These are phyloP conservation scores for Comarum palustre DNA, from an alignment of 306 rosid species.

Conservation along the genomic window DNA sequence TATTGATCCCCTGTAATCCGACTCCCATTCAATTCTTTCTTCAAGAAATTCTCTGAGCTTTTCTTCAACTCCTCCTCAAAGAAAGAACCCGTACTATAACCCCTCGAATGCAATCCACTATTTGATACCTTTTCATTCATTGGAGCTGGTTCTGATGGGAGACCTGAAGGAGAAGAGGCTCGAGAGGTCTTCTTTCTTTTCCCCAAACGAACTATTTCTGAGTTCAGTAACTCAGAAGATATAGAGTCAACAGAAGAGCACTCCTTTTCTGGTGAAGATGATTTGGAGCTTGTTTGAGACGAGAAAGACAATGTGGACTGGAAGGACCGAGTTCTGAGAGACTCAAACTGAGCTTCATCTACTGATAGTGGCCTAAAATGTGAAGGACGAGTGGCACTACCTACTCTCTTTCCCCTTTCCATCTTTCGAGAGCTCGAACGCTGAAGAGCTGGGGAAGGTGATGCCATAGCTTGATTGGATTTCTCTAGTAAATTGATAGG, in stretches of 20 bases:
- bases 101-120: conserved; percentile 39
- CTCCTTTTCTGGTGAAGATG: conserved; percentile 36
- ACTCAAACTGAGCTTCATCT: conserved; percentile 73
- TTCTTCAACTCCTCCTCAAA: conserved; percentile 30
- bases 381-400: conserved; percentile 25
- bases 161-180: conserved; percentile 38
- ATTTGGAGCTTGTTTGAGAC: conserved; percentile 46
- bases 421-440: conserved; percentile 43
- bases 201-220: conserved; percentile 4
- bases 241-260: conserved; percentile 18
- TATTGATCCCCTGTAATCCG: conserved; percentile 27
- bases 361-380: conserved; percentile 64
- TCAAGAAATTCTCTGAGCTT: conserved; percentile 31
- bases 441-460: conserved; percentile 52
- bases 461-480: conserved; percentile 42
- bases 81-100: conserved; percentile 33
- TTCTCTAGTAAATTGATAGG: conserved; percentile 45
- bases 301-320: conserved; percentile 47
- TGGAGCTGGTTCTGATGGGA: conserved; percentile 34
- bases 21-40: conserved; percentile 34
- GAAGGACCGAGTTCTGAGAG: conserved; percentile 36
- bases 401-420: conserved; percentile 38
- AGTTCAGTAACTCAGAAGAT: conserved; percentile 29
- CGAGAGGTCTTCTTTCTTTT: conserved; percentile 26
- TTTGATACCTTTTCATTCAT: conserved; percentile 37